Evolutionary conservation across 2,329 filamentous ascomycete species (phyloP).

Genomic region (Penicillium sp.): DNA sequence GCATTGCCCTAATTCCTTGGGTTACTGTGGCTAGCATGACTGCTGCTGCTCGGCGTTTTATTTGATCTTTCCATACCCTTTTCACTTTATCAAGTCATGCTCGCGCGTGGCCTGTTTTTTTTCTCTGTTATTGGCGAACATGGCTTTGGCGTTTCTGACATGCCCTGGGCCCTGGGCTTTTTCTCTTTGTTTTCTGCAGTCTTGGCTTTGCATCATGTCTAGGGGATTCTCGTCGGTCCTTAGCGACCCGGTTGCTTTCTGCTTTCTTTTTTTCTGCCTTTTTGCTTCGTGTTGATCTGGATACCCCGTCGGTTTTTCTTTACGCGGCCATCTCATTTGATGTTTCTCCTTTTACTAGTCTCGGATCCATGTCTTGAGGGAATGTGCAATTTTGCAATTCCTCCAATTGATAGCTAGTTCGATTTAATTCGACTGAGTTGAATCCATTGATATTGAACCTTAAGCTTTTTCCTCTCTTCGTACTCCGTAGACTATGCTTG

Average conservation of each 20-base stretch:
- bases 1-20: neutral
- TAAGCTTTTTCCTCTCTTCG: neutral
- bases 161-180: neutral
- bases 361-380: slow-evolving; percentile 9
- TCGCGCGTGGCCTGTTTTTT: neutral
- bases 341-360: slow-evolving; percentile 12
- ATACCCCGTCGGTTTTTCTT: slow-evolving; percentile 36
- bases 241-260: slow-evolving; percentile 6
- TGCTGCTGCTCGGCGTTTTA: slow-evolving; percentile 13
- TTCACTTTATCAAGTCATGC: neutral
- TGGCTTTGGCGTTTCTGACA: slow-evolving; percentile 14
- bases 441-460: slow-evolving; percentile 4
- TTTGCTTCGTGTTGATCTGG: slow-evolving; percentile 26
- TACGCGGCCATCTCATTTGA: slow-evolving; percentile 26
- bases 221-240: neutral
- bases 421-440: neutral
- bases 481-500: neutral
- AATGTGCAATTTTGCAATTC: neutral
- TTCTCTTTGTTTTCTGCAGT: neutral
- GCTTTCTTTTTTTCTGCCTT: neutral
- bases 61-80: neutral
- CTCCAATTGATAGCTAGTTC: neutral
- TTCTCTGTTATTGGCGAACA: slow-evolving; percentile 15
- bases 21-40: slow-evolving; percentile 16
- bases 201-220: slow-evolving; percentile 1